Conservation (phyloP, 2,329 filamentous ascomycete genomes). For the Nemania sp. region DNA sequence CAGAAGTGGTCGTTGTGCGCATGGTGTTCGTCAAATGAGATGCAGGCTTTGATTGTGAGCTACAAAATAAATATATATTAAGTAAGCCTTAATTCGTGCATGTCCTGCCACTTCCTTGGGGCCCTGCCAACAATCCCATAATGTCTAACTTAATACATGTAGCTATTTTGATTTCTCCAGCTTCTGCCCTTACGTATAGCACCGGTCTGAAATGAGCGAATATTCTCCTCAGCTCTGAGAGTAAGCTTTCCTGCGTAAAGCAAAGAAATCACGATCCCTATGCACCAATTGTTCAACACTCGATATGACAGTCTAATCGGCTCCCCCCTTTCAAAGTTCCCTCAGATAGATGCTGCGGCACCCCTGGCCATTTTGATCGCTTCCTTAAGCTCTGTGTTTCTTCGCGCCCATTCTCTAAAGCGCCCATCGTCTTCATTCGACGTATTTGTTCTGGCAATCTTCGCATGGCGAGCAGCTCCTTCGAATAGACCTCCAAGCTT, state of each 20-base stretch:
- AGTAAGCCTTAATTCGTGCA: constrained; percentile 16
- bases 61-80: background rate
- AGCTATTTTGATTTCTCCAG: background rate
- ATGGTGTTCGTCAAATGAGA: background rate
- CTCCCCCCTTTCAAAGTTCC: background rate
- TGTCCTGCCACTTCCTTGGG: background rate
- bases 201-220: background rate
- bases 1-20: background rate
- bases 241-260: background rate
- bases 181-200: background rate
- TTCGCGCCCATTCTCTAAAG: constrained; percentile 1
- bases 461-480: constrained; percentile 12
- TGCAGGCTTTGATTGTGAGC: background rate
- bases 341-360: constrained; percentile 9
- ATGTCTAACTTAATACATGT: background rate
- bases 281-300: background rate
- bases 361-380: constrained; percentile 7
- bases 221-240: background rate
- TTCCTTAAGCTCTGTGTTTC: constrained; percentile 6
- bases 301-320: background rate
- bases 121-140: background rate
- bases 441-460: background rate
- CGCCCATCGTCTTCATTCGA: background rate
- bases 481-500: constrained; percentile 9
- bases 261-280: background rate